These are phyloP conservation scores for Tulasnella sp. DNA, from an alignment of 768 basidiomycete species.

Conservation along the genomic window DNA sequence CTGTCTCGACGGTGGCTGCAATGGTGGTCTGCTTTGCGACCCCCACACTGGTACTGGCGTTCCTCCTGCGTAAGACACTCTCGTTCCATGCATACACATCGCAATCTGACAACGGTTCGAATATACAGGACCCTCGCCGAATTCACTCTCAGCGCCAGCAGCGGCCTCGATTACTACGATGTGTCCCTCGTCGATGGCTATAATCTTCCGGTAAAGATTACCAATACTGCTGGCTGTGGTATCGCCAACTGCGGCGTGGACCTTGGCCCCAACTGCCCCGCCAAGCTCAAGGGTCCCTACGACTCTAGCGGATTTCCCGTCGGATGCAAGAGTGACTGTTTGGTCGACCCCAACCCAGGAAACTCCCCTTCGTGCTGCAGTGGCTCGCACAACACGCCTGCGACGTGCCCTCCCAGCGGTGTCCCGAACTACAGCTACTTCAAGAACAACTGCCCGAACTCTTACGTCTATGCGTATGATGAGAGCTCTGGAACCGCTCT, in stretches of 20 bases:
- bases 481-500: slow-evolving; percentile 43
- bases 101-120: not conserved
- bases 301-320: slow-evolving; percentile 13
- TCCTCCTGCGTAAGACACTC: slow-evolving; percentile 18
- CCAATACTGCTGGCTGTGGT: slow-evolving; percentile 2
- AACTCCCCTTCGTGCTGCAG: slow-evolving; percentile 15
- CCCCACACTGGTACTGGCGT: slow-evolving; percentile 30
- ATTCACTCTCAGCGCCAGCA: not conserved
- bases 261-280: slow-evolving; percentile 9
- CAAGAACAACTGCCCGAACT: slow-evolving; percentile 34
- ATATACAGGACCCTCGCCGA: slow-evolving; percentile 7
- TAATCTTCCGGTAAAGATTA: slow-evolving; percentile 18
- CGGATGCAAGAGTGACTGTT: slow-evolving; percentile 18
- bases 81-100: too few relatives aligned
- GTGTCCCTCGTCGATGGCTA: slow-evolving; percentile 20
- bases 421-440: slow-evolving; percentile 22
- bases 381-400: slow-evolving; percentile 15
- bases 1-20: slow-evolving; percentile 17
- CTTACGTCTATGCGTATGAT: slow-evolving; percentile 46
- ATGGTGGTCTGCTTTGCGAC: slow-evolving; percentile 31
- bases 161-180: slow-evolving; percentile 14
- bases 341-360: slow-evolving; percentile 15
- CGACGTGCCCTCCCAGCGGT: slow-evolving; percentile 18
- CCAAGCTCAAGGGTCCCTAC: slow-evolving; percentile 6
- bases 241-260: slow-evolving; percentile 19